These are phyloP conservation scores for Sphagnum contortum DNA, from an alignment of 225 moss, liverwort and hornwort genomes.

Conservation along the genomic window DNA sequence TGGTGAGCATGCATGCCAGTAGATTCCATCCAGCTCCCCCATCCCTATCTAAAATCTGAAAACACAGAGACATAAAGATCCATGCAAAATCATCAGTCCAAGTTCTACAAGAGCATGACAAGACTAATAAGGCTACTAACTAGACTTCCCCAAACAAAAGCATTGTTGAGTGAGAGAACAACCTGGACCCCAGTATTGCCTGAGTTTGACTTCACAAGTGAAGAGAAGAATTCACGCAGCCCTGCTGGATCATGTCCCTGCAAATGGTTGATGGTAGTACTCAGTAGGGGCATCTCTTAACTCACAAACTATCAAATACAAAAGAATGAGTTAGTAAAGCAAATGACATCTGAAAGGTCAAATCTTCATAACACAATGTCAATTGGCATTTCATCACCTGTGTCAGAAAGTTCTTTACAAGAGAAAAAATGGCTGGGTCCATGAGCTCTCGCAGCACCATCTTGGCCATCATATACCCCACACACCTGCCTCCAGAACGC, in stretches of 20 bases:
- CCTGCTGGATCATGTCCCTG: constrained; percentile 40
- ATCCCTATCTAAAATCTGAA: constrained; percentile 34
- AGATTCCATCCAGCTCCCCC: constrained; percentile 43
- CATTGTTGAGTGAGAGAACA: background rate
- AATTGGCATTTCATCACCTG: constrained; percentile 10
- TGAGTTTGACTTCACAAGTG: constrained; percentile 26
- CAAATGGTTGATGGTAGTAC: background rate
- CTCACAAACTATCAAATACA: background rate
- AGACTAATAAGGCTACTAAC: no score
- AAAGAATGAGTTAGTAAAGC: no score
- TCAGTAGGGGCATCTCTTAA: background rate
- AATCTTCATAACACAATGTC: no score
- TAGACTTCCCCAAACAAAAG: no score
- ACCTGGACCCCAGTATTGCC: constrained; percentile 37
- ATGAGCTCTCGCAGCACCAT: constrained; percentile 38
- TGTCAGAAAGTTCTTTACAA: constrained; percentile 24
- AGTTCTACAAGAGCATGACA: no score
- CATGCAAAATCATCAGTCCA: background rate
- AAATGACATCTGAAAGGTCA: no score
- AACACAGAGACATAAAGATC: background rate
- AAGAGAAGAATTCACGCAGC: constrained; percentile 30
- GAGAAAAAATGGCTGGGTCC: constrained; percentile 23
- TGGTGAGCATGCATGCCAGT: constrained; percentile 34
- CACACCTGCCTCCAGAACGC: constrained; percentile 18
- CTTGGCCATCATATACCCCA: constrained; percentile 45